phyloP scores from a whole-genome alignment of 805 yeast genomes.

The Ogataea nonfermentans region DNA sequence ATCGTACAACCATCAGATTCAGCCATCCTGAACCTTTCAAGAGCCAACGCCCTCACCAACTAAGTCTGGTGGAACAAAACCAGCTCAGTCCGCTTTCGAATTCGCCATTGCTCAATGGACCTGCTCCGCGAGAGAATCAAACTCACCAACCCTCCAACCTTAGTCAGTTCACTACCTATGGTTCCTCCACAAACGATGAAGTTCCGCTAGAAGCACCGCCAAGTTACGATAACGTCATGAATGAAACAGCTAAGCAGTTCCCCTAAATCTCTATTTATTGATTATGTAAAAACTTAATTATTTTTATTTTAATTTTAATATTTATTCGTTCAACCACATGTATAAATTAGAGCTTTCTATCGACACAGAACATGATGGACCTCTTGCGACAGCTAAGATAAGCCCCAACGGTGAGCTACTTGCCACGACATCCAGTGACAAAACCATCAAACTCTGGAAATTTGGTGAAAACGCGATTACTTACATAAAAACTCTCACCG shows the following conservation, averaged over 20 bases:
- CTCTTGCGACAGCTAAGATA: constrained; percentile 49
- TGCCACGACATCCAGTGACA: constrained; percentile 61
- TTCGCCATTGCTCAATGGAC: constrained; percentile 10
- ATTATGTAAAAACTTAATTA: constrained; percentile 3
- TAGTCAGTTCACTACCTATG: constrained; percentile 15
- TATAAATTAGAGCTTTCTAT: constrained; percentile 12
- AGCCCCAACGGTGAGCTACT: constrained; percentile 58
- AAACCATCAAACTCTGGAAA: constrained; percentile 58
- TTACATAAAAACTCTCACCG: constrained; percentile 38
- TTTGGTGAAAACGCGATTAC: constrained; percentile 31
- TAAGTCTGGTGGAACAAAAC: constrained; percentile 11
- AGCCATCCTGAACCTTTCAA: constrained; percentile 35
- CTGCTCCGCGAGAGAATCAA: constrained; percentile 4
- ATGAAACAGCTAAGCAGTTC: constrained; percentile 33
- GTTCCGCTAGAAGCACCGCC: constrained; percentile 34
- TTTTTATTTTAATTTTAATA: background rate
- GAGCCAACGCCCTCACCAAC: constrained; percentile 9
- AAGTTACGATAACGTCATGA: constrained; percentile 37
- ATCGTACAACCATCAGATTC: constrained; percentile 27
- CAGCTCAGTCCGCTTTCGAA: constrained; percentile 27
- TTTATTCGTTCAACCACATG: background rate
- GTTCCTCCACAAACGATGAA: constrained; percentile 15
- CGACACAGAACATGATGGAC: constrained; percentile 9
- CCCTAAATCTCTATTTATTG: constrained; percentile 1
- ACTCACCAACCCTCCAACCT: constrained; percentile 11